Base-by-base conservation (phyloP, 75 land plant genomes). In the Cryptomeria japonica region DNA sequence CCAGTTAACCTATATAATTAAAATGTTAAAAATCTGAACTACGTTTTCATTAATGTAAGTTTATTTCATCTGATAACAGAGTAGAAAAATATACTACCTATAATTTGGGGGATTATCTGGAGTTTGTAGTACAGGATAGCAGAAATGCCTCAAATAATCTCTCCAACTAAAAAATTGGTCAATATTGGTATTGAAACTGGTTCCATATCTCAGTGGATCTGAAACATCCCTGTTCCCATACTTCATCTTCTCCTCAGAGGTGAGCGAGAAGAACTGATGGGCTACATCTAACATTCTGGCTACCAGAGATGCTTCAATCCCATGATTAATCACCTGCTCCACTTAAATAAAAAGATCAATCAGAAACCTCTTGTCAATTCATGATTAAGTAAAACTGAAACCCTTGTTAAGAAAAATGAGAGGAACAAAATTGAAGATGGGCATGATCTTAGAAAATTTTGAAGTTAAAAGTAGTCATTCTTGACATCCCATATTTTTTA, bases 141-240 rank as follows among this genome's bases (percentile, higher is more conserved):
- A 91, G 86, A 95, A 98, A 89, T 95, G 97, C 58, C 96, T 90
- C 42, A 96, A 89, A 85, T 94, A 98, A 73, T 98, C 99, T 70
- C 99, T 90, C 98, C 98, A 97, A 42, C 90, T 94, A 68, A 90
- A 56, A 49, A 93, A 87, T 28, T 92, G 90, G 39, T 95, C 94
- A 16, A 89, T 93, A 6, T 88, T 55, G 7, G 84, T 80, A 41
- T 94, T 94, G 89, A 93, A 91, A 88, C 95, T 92, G 12, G 96
- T 97, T 28, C 95, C 96, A 31, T 96, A 89, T 75, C 98, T 94
- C 94, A 93, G 88, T 64, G 94, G 94, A 88, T 91, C 93, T 15
- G 92, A 82, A 0, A 94, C 93, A 80, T 95, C 94, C 39, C 91
- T 94, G 34, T 95, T 93, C 64, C 94, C 93, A 37, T 90, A 89